These are phyloP conservation scores for Sphaerostilbella broomeana DNA, from an alignment of 2,329 filamentous ascomycete genomes.

Conservation along the genomic window DNA sequence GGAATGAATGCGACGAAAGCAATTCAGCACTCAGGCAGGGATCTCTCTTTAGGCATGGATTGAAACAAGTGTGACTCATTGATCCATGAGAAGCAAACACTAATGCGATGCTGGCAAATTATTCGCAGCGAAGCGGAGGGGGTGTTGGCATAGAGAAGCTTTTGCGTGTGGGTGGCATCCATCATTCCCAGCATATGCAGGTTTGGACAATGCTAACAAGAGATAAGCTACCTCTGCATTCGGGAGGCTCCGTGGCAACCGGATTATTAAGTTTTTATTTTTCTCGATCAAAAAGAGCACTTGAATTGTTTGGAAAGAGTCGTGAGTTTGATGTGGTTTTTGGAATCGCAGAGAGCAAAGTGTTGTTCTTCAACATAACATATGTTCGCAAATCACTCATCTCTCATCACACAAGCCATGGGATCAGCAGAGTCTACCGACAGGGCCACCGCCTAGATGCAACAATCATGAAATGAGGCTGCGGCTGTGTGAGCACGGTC, in stretches of 20 bases:
- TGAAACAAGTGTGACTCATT: slow-evolving; percentile 21
- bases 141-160: slow-evolving; percentile 11
- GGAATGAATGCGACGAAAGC: background rate
- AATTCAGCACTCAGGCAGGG: slow-evolving; percentile 16
- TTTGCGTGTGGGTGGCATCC: too few species aligned
- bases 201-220: too few species aligned
- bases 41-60: slow-evolving; percentile 9
- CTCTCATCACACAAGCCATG: background rate
- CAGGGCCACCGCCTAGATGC: background rate
- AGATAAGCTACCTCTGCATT: too few species aligned
- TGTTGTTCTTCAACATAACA: too few species aligned
- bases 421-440: background rate
- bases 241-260: too few species aligned
- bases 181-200: too few species aligned
- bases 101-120: slow-evolving; percentile 14
- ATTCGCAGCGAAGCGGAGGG: slow-evolving; percentile 3
- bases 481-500: slow-evolving; percentile 2
- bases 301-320: too few species aligned
- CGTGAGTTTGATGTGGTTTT: too few species aligned
- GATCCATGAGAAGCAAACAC: slow-evolving; percentile 12
- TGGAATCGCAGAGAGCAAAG: too few species aligned
- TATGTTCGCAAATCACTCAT: background rate
- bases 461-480: background rate
- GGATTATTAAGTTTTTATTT: too few species aligned
- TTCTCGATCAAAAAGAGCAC: too few species aligned